Conservation (phyloP, 441 rosid species). For the Pelargonium cotyledonis region DNA sequence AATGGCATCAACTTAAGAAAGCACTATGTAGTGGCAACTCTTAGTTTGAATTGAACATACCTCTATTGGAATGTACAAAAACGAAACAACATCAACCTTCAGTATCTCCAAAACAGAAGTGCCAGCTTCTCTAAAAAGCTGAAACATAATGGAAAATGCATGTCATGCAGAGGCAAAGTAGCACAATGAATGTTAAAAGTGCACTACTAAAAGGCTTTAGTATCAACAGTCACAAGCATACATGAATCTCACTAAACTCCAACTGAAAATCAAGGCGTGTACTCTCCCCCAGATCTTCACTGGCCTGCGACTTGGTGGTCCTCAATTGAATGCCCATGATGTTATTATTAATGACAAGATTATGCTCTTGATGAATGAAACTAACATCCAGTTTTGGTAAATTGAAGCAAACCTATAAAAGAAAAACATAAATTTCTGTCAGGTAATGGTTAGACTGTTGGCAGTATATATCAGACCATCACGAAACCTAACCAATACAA, state of each 20-base stretch:
- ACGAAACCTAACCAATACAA: neutral
- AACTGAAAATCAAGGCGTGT: constrained; percentile 80
- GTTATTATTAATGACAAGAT: constrained; percentile 62
- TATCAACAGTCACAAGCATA: constrained; percentile 31
- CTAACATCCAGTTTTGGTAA: constrained; percentile 82
- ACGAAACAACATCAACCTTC: constrained; percentile 75
- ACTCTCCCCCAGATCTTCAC: constrained; percentile 89
- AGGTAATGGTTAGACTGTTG: neutral
- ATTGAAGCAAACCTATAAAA: constrained; percentile 59
- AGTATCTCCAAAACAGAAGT: constrained; percentile 79
- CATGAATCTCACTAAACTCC: constrained; percentile 97
- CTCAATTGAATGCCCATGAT: constrained; percentile 80
- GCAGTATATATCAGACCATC: constrained; percentile 6
- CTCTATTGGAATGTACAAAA: constrained; percentile 74
- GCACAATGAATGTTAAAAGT: constrained; percentile 20
- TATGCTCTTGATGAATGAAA: constrained; percentile 63
- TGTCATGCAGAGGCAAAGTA: constrained; percentile 19
- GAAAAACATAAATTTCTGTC: constrained; percentile 19
- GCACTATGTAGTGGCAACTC: constrained; percentile 17
- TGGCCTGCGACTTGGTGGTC: constrained; percentile 58
- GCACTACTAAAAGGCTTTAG: constrained; percentile 25
- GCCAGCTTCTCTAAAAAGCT: constrained; percentile 83
- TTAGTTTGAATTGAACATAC: constrained; percentile 37
- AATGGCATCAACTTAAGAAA: constrained; percentile 9
- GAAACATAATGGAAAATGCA: constrained; percentile 37